Percentiles rank a stretch among this genome's conserved stretches.
Conservation (phyloP, 2,329 filamentous ascomycete genomes). For the Cladophialophora exuberans region DNA sequence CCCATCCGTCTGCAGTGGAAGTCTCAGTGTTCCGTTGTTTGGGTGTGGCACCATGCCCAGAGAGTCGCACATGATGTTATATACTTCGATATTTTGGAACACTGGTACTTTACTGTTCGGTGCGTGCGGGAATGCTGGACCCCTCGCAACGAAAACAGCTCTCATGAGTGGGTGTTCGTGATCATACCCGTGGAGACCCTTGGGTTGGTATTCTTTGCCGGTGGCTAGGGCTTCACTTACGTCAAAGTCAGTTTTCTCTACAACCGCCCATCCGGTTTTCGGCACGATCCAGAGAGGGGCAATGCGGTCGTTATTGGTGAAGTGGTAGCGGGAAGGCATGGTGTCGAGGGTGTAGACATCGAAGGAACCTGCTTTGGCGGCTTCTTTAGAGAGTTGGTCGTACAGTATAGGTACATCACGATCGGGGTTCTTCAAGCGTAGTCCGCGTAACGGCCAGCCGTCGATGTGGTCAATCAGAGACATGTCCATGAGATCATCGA, state of each 20-base stretch:
- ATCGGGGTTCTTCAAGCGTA: conserved; percentile 73
- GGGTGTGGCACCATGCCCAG: conserved; percentile 71
- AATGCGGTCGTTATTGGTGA: conserved; percentile 83
- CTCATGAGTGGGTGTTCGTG: conserved; percentile 94
- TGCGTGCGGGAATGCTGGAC: conserved; percentile 86
- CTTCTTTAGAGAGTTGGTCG: conserved; percentile 53
- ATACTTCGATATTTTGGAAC: conserved; percentile 94
- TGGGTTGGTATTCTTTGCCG: conserved; percentile 72
- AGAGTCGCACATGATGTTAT: conserved; percentile 92
- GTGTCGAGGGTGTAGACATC: conserved; percentile 84
- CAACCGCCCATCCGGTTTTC: conserved; percentile 89
- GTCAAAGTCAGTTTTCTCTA: conserved; percentile 77
- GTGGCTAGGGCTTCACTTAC: conserved; percentile 67
- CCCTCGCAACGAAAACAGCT: conserved; percentile 89
- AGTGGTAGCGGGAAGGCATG: conserved; percentile 94
- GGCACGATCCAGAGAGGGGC: conserved; percentile 94
- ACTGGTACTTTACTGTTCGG: conserved; percentile 76
- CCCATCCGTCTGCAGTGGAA: conserved; percentile 50
- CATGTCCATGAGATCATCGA: conserved; percentile 85
- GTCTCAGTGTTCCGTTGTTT: conserved; percentile 81
- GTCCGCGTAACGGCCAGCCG: conserved; percentile 90
- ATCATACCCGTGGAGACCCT: conserved; percentile 91
- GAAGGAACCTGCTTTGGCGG: conserved; percentile 61
- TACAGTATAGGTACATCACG: conserved; percentile 70
- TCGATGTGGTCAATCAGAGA: conserved; percentile 79